phyloP scores from a whole-genome alignment of 1,139 yeast species.

The Yamadazyma mexicana region DNA sequence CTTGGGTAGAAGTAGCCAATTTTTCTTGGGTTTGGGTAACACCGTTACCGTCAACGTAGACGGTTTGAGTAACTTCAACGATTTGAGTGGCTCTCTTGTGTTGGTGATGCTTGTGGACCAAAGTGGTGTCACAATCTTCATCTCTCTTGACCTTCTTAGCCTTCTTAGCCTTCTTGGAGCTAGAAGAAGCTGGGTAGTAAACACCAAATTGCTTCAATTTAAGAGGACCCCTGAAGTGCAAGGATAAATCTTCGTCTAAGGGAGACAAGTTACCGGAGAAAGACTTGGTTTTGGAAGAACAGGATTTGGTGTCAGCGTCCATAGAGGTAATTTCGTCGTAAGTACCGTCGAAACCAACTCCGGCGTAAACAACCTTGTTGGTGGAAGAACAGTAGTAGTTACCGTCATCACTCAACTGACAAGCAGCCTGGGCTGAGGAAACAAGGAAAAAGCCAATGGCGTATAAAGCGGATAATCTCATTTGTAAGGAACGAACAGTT shows the following conservation, averaged over 20 bases:
- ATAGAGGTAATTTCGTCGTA: conserved; percentile 59
- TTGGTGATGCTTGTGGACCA: conserved; percentile 57
- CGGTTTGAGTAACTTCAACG: conserved; percentile 75
- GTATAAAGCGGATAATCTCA: conserved; percentile 22
- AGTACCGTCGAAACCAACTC: conserved; percentile 67
- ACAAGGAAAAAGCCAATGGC: conserved; percentile 19
- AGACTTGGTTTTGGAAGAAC: conserved; percentile 50
- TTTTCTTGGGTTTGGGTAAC: conserved; percentile 38
- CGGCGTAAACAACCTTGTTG: conserved; percentile 63
- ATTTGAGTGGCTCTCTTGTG: conserved; percentile 61
- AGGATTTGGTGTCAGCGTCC: conserved; percentile 45
- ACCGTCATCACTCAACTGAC: conserved; percentile 49
- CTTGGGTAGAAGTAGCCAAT: conserved; percentile 22
- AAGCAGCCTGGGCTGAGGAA: conserved; percentile 23
- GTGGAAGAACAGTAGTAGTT: conserved; percentile 82
- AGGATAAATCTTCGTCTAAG: conserved; percentile 67
- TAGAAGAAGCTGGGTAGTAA: conserved; percentile 47
- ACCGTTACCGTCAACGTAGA: conserved; percentile 60
- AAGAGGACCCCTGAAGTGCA: conserved; percentile 80
- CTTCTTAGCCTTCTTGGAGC: conserved; percentile 14
- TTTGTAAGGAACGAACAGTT: too few species aligned
- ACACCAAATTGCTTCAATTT: conserved; percentile 63
- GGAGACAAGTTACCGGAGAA: conserved; percentile 70
- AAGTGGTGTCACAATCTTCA: conserved; percentile 42
- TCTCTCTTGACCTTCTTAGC: conserved; percentile 23